These are phyloP conservation scores for Pythium brachiatum DNA, from an alignment of 352 stramenopile species.

Conservation along the genomic window DNA sequence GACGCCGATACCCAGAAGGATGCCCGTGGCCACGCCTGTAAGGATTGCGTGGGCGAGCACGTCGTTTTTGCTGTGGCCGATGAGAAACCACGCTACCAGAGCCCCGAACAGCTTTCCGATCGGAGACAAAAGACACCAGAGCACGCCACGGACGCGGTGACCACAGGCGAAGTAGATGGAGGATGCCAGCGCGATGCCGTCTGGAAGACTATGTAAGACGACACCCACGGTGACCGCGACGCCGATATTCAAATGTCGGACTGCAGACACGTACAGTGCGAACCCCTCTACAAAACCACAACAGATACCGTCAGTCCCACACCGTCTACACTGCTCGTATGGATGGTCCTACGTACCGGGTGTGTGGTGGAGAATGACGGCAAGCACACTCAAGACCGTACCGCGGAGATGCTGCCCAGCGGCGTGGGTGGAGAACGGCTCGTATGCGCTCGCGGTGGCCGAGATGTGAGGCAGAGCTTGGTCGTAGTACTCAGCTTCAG, in stretches of 20 bases:
- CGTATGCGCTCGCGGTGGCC: constrained; percentile 15
- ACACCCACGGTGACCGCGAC: constrained; percentile 18
- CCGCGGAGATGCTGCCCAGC: constrained; percentile 8
- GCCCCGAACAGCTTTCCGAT: constrained; percentile 25
- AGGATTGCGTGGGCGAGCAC: constrained; percentile 19
- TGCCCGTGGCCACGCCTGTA: constrained; percentile 15
- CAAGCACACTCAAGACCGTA: constrained; percentile 19
- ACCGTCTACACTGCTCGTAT: not conserved
- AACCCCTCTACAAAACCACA: constrained; percentile 18
- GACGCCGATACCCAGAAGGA: constrained; percentile 25
- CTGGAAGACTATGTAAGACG: constrained; percentile 27
- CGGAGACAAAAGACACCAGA: constrained; percentile 25
- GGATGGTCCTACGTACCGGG: constrained; percentile 18
- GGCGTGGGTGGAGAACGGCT: constrained; percentile 2
- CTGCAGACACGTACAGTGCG: constrained; percentile 22
- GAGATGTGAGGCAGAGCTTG: constrained; percentile 20
- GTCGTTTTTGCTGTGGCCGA: constrained; percentile 11
- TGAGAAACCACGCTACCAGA: constrained; percentile 19
- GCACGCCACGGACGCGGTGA: constrained; percentile 17
- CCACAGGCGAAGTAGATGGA: constrained; percentile 32
- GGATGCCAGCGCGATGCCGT: constrained; percentile 28
- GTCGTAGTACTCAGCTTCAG: constrained; percentile 8
- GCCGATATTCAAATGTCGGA: constrained; percentile 18
- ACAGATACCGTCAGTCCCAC: not conserved
- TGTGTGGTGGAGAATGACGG: constrained; percentile 25